Conservation (phyloP, 768 basidiomycete species). For the Psilocybe subaeruginosa region DNA sequence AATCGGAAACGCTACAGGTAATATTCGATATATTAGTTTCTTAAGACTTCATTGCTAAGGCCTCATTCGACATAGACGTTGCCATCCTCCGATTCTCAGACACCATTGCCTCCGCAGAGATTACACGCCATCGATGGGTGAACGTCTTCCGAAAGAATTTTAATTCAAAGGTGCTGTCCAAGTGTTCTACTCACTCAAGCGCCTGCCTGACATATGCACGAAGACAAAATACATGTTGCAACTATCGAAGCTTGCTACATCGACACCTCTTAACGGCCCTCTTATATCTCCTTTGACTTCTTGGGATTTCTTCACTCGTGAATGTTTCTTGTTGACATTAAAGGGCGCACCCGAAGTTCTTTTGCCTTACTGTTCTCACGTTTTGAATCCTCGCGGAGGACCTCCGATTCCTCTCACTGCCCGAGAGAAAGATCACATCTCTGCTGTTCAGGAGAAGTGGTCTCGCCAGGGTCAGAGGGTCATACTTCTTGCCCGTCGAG, state of each 20-base stretch:
- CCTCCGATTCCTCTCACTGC: conserved; percentile 32
- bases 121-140: conserved; percentile 34
- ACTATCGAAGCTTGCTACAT: conserved; percentile 28
- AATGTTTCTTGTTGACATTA: conserved; percentile 22
- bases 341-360: conserved; percentile 54
- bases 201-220: background rate
- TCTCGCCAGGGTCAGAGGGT: conserved; percentile 63
- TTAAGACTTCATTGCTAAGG: background rate
- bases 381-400: conserved; percentile 39
- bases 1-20: conserved; percentile 59
- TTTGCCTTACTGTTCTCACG: conserved; percentile 40
- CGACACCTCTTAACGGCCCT: conserved; percentile 10
- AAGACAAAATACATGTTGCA: conserved; percentile 61
- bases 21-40: background rate
- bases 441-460: conserved; percentile 46
- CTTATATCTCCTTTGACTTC: conserved; percentile 24
- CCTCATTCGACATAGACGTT: conserved; percentile 37
- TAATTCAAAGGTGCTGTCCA: conserved; percentile 36
- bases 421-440: conserved; percentile 29
- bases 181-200: background rate
- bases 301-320: conserved; percentile 25
- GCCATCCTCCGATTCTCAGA: conserved; percentile 58
- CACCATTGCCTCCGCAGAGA: conserved; percentile 28
- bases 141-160: conserved; percentile 38
- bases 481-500: conserved; percentile 54